Conservation (phyloP, 805 yeast genomes). For the Myxozyma vanderwaltii region DNA sequence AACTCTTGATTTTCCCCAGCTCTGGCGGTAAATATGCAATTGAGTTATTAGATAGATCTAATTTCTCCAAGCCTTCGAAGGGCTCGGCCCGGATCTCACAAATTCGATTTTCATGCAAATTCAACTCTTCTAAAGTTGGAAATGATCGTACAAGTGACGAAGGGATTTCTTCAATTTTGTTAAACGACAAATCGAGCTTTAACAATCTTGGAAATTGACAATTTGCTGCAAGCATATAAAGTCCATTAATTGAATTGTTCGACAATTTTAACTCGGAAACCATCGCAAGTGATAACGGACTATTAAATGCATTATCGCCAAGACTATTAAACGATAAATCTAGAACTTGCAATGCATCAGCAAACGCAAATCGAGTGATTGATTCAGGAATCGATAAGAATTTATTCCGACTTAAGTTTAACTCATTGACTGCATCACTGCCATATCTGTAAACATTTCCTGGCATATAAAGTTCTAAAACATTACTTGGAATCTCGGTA, state of each 20-base stretch:
- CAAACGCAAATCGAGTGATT: constrained; percentile 23
- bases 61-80: constrained; percentile 23
- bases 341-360: constrained; percentile 16
- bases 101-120: constrained; percentile 30
- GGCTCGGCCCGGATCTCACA: constrained; percentile 21
- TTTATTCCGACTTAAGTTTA: constrained; percentile 17
- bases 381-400: constrained; percentile 20
- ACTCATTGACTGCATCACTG: constrained; percentile 13
- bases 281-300: constrained; percentile 12
- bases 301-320: constrained; percentile 20
- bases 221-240: constrained; percentile 19
- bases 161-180: constrained; percentile 26
- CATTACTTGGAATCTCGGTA: constrained; percentile 11
- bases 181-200: constrained; percentile 26
- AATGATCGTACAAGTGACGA: constrained; percentile 19
- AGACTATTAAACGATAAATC: constrained; percentile 28
- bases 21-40: constrained; percentile 29
- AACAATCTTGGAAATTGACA: constrained; percentile 17
- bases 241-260: constrained; percentile 14
- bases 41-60: constrained; percentile 31
- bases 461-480: constrained; percentile 19
- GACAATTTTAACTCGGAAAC: constrained; percentile 21
- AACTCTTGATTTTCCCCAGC: constrained; percentile 23
- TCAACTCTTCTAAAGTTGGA: constrained; percentile 27
- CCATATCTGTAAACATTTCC: constrained; percentile 17